Percentiles rank a stretch among this genome's conserved stretches.
phyloP scores from a whole-genome alignment of 495 filamentous ascomycete genomes.

The Tetracladium marchalianum region DNA sequence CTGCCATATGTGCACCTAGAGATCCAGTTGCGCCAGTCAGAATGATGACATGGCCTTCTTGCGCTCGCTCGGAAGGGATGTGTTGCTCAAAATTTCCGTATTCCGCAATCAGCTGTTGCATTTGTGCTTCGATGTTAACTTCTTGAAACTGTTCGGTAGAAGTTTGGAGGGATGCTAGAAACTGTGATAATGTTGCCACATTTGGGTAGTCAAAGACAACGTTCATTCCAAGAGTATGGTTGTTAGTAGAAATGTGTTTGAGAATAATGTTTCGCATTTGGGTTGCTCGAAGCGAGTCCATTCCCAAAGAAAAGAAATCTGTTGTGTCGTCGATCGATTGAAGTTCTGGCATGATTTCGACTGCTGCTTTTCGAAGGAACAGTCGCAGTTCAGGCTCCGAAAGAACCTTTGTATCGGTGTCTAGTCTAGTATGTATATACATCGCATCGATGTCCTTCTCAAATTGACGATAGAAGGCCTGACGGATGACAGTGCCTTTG shows the following conservation, averaged over 20 bases:
- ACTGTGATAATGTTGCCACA: constrained; percentile 24
- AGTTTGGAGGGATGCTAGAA: constrained; percentile 21
- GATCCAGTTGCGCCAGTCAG: constrained; percentile 43
- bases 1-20: constrained; percentile 43
- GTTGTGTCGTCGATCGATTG: constrained; percentile 16
- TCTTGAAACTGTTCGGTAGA: constrained; percentile 14
- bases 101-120: constrained; percentile 27
- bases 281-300: constrained; percentile 48
- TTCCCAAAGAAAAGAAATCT: constrained; percentile 43
- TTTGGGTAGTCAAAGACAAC: constrained; percentile 38
- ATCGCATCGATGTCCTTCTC: constrained; percentile 30
- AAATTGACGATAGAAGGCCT: constrained; percentile 34
- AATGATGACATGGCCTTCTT: constrained; percentile 27
- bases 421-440: constrained; percentile 27
- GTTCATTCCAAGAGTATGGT: constrained; percentile 29
- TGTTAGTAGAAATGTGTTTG: constrained; percentile 12
- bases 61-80: constrained; percentile 6
- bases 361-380: constrained; percentile 10
- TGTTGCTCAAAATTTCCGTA: constrained; percentile 24
- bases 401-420: constrained; percentile 23
- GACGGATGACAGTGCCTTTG: constrained; percentile 41
- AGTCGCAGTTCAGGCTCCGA: constrained; percentile 22
- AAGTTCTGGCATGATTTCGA: constrained; percentile 10
- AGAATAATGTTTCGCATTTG: constrained; percentile 8
- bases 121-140: constrained; percentile 22